Evolutionary conservation across 495 filamentous ascomycete species (phyloP), one percentile per base, ranked within the genome.

Genomic region (Aspergillus asperescens): DNA sequence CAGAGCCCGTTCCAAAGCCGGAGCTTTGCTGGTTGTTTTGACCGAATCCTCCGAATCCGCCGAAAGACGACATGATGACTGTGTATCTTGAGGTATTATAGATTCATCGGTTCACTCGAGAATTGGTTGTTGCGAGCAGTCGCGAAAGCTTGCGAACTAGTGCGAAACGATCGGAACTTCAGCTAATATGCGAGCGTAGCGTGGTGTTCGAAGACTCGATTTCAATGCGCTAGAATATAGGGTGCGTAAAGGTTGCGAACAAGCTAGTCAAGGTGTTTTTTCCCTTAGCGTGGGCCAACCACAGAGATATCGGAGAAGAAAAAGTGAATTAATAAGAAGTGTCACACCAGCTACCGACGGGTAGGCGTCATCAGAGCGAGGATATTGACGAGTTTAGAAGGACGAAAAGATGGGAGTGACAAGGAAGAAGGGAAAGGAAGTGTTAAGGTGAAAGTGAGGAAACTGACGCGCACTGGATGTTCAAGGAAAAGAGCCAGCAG

Each of bases 21-120:
- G 73, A 73, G 48, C 73, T 76, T 54, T 77, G 71, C 63, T 80
- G 76, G 61, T 81, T 81, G 55, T 75, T 80, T 59, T 79, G 73
- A 62, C 83, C 82, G 66, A 86, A 86, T 60, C 78, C 79, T 66
- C 72, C 75, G 54, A 54, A 54, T 47, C 51, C 50, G 29, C 66
- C 69, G 65, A 75, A 74, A 62, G 72, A 73, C 72, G 77, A 77
- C 49, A 61, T 69, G 62, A 60, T 63, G 60, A 50, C 62, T 61
- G 58, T 62, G 52, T 60, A 52, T 43, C 20, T 59, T 43, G 58
- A 59, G 46, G 43, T 51, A 19, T 65, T 65, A 63, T 42, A 53
- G 58, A 58, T 56, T 68, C 70, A 76, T 74, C 63, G 55, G 68
- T 68, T 57, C 51, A 31, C 38, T 31, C 35, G 54, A 37, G 29